Evolutionary conservation across 148 eudicot species (phyloP).

Genomic region (Suaeda aralocaspica): DNA sequence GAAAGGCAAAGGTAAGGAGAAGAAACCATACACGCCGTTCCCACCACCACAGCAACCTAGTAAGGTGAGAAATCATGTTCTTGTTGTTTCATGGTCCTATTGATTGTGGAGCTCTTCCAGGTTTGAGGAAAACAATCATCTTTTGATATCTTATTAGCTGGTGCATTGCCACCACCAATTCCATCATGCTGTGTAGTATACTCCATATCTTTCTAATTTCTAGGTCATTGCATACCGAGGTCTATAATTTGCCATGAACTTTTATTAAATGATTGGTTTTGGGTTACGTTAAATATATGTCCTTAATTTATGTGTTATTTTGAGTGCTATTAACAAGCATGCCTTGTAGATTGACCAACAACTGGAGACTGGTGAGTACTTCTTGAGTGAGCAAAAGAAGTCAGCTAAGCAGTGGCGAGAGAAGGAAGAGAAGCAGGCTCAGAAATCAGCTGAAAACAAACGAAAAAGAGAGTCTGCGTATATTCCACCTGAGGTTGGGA

Average conservation of each 20-base stretch:
- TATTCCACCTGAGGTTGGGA: constrained; percentile 76
- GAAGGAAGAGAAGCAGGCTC: constrained; percentile 74
- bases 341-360: constrained; percentile 55
- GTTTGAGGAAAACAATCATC: too few species aligned
- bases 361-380: constrained; percentile 90
- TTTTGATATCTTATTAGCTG: too few species aligned
- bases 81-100: not conserved
- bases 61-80: constrained; percentile 45
- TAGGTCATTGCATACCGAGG: not conserved
- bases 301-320: not conserved
- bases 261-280: not conserved
- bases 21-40: constrained; percentile 89
- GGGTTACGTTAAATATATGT: not conserved
- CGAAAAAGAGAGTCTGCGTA: constrained; percentile 66
- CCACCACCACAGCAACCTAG: constrained; percentile 95
- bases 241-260: not conserved
- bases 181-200: not conserved
- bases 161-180: not conserved
- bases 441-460: constrained; percentile 74
- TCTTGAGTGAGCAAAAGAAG: constrained; percentile 74
- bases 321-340: constrained; percentile 7
- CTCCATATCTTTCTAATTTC: not conserved
- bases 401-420: constrained; percentile 79
- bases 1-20: constrained; percentile 77
- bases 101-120: too few species aligned